Base-by-base conservation (phyloP, 164 flowering plant species). In the Aristolochia californica region DNA sequence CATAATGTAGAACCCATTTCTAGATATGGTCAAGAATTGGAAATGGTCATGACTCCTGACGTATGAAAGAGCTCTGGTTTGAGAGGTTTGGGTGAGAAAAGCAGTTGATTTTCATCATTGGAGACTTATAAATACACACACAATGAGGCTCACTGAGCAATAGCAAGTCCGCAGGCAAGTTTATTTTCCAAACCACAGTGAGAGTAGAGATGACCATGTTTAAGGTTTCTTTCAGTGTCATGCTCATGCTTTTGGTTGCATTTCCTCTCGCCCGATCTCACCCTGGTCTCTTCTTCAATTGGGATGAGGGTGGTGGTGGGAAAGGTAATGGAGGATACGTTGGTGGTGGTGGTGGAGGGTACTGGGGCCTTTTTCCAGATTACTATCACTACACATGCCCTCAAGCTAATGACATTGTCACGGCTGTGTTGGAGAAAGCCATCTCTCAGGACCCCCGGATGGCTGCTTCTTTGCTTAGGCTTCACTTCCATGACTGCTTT, bases 401-500 rank as follows among this genome's bases (percentile, higher is more conserved):
- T 22, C 88, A 85, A 66, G 87, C 72, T 44, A 64, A 84, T 70
- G 84, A 86, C 56, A 84, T 91, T 75, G 85, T 91, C 68, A 72
- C 77, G 78, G 75, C 88, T 45, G 87, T 85, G 43, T 57, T 91
- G 66, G 76, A 84, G 58, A 70, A 72, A 34, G 95, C 80, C 72
- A 81, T 86, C 56, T 68, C 80, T 0, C 73, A 62, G 63, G 83
- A 91, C 58, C 78, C 90, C 20, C 78, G 91, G 40, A 78, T 84
- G 74, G 90, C 96, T 69, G 98, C 98, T 27, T 80, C 96, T 58
- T 68, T 91, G 75, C 82, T 91, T 22, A 77, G 98, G 74, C 96
- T 91, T 67, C 95, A 86, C 57, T 91, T 91, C 76, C 98, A 91
- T 69, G 98, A 91, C 65, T 91, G 98, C 69, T 88, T 91, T 65